Evolutionary conservation across 805 yeast genomes (phyloP).

Genomic region (Saccharomycopsis fodiens): DNA sequence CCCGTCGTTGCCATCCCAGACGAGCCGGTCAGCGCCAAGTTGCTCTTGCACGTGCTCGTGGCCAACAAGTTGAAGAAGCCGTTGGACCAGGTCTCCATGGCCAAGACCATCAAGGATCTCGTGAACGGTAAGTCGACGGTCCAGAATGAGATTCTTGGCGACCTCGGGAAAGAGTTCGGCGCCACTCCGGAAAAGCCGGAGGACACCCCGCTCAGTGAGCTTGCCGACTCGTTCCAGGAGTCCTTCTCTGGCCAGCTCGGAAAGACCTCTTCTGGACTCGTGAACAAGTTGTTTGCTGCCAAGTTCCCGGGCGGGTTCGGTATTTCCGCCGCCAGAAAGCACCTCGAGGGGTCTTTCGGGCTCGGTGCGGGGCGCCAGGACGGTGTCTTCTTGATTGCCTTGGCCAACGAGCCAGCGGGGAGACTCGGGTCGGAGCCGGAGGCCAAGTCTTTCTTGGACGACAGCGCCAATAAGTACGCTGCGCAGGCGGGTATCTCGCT

Average conservation of each 20-base stretch:
- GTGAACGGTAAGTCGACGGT: constrained; percentile 99
- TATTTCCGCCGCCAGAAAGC: constrained; percentile 83
- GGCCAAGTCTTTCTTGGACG: constrained; percentile 84
- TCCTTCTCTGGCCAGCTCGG: constrained; percentile 85
- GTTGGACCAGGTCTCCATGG: constrained; percentile 73
- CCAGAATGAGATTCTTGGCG: constrained; percentile 98
- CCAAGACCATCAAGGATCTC: constrained; percentile 92
- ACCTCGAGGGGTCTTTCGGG: constrained; percentile 89
- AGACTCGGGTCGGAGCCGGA: constrained; percentile 84
- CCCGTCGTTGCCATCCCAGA: constrained; percentile 83
- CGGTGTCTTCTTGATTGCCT: constrained; percentile 71
- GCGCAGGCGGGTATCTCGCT: constrained; percentile 72
- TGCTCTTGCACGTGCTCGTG: constrained; percentile 80
- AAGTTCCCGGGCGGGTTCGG: constrained; percentile 99
- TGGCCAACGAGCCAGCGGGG: constrained; percentile 83
- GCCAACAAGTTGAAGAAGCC: constrained; percentile 95
- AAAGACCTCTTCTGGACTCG: constrained; percentile 82
- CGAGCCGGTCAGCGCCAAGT: constrained; percentile 79
- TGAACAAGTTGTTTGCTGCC: constrained; percentile 87
- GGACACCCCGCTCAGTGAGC: constrained; percentile 91
- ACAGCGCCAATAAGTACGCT: constrained; percentile 79
- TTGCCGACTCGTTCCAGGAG: constrained; percentile 93
- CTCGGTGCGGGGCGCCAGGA: constrained; percentile 93
- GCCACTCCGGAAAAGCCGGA: constrained; percentile 98
- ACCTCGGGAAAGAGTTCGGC: constrained; percentile 96